Percentiles rank a stretch among this genome's conserved stretches.
These are phyloP conservation scores for Hippophae rhamnoides DNA, from an alignment of 306 rosid genomes.

Conservation along the genomic window DNA sequence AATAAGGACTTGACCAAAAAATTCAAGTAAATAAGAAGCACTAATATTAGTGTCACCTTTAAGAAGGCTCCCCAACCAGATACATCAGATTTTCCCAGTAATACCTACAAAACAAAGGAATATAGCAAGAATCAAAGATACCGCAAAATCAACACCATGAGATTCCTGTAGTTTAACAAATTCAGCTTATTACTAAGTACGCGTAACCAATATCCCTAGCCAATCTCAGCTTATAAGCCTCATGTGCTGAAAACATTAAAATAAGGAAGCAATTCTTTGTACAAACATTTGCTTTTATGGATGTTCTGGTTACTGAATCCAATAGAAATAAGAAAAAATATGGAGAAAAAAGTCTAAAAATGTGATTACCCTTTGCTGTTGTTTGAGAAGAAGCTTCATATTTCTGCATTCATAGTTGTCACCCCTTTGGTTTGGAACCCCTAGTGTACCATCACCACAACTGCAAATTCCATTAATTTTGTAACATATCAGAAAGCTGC, in stretches of 20 bases:
- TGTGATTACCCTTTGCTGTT: conserved; percentile 79
- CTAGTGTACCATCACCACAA: conserved; percentile 95
- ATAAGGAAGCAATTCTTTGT: no score
- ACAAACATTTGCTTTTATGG: no score
- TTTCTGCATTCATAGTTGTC: conserved; percentile 99
- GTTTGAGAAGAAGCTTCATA: conserved; percentile 99
- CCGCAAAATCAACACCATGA: no score
- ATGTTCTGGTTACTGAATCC: no score
- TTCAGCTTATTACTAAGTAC: no score
- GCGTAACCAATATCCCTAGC: no score
- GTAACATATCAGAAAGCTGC: no score
- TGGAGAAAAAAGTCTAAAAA: conserved; percentile 15
- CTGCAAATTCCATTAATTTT: conserved; percentile 34
- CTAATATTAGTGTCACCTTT: conserved; percentile 39
- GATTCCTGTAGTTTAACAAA: no score
- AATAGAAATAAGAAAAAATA: conserved; percentile 9
- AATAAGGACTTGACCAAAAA: no score
- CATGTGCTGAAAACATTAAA: no score
- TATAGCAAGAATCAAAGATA: conserved; percentile 3
- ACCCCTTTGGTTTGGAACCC: conserved; percentile 93
- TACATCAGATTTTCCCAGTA: conserved; percentile 91
- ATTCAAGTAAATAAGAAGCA: no score
- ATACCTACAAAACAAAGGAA: conserved; percentile 48
- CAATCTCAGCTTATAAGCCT: no score
- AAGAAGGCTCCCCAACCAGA: conserved; percentile 99